These are phyloP conservation scores for Porcisia hertigi DNA, from an alignment of 208 protist genomes.

Conservation along the genomic window DNA sequence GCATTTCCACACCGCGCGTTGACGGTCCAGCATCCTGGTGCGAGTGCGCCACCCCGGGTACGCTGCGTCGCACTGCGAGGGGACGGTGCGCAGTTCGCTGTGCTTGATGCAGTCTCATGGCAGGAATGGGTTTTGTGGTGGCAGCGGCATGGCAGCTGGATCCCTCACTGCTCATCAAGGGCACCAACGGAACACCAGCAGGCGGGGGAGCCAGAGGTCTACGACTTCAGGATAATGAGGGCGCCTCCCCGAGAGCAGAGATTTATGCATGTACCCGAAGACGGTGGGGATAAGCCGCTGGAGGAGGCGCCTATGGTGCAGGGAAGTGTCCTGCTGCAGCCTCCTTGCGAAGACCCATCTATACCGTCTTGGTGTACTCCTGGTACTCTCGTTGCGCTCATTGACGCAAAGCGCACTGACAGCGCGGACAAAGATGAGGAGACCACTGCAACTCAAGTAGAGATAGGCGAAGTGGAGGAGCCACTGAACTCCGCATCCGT, in stretches of 20 bases:
- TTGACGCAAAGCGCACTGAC: neutral
- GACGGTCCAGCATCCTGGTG: neutral
- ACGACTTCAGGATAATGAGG: neutral
- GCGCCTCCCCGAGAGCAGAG: no score
- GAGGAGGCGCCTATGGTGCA: neutral
- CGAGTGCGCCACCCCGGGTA: neutral
- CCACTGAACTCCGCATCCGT: neutral
- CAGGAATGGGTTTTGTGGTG: conserved; percentile 20
- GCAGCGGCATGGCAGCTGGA: conserved; percentile 1
- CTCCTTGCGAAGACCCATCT: neutral
- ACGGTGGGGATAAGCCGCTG: neutral
- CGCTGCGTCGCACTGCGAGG: conserved; percentile 11
- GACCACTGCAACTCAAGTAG: neutral
- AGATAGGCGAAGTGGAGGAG: neutral
- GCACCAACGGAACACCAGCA: neutral
- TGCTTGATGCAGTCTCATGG: conserved; percentile 30
- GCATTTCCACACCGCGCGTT: neutral
- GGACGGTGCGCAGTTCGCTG: neutral
- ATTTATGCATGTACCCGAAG: conserved; percentile 3
- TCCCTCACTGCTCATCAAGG: neutral
- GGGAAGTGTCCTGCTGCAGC: conserved; percentile 1
- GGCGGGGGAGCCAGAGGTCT: neutral
- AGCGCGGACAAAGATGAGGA: neutral
- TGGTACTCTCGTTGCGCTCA: neutral
- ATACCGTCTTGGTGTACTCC: conserved; percentile 5